Base-by-base conservation (phyloP, 352 stramenopile species). In the Aphanomyces invadans region DNA sequence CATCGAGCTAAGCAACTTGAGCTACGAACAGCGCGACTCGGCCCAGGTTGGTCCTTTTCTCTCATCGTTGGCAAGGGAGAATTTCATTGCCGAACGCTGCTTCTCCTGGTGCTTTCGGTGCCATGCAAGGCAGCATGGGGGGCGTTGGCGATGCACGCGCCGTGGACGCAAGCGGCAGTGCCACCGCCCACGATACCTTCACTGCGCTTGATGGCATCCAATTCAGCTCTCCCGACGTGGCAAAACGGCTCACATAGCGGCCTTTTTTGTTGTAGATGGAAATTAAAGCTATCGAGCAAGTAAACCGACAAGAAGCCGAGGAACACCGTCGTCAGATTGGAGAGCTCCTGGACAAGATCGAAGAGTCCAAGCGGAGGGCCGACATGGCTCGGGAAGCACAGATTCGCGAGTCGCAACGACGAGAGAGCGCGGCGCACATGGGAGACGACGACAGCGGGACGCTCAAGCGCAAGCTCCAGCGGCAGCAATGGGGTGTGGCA, bases 1-100 rank as follows among this genome's bases (percentile, higher is more conserved):
- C 19, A 98, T 98, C 62, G 95, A 98, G 75, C 70, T 94, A 33
- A 95, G 83, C 39, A 98, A 99, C 75, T 70, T 96, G 57, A 87
- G 89, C 17, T 98, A 98, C 70, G 91, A 98, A 76, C 81, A 97
- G 66, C 81, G 95, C n/a, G 95, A 99, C 65, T 86, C 90, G 23
- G 93, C 89, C 26, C 89, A 97, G 70, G 65, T 68, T 17, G n/a
- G 9, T 56, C 1, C 10, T 23, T 52, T 68, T 26, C 7, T 68
- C 10, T 23, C n/a, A n/a, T n/a, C n/a, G n/a, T n/a, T n/a, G n/a
- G n/a, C n/a, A n/a, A n/a, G n/a, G n/a, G n/a, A n/a, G n/a, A n/a
- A n/a, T n/a, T n/a, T n/a, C n/a, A n/a, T n/a, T n/a, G n/a, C n/a
- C n/a, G n/a, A n/a, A n/a, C n/a, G n/a, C n/a, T n/a, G n/a, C n/a